Percentiles rank a stretch among this genome's conserved stretches.
phyloP scores from a whole-genome alignment of 2,329 filamentous ascomycete species.

The Aspergillus fumigatiaffinis region DNA sequence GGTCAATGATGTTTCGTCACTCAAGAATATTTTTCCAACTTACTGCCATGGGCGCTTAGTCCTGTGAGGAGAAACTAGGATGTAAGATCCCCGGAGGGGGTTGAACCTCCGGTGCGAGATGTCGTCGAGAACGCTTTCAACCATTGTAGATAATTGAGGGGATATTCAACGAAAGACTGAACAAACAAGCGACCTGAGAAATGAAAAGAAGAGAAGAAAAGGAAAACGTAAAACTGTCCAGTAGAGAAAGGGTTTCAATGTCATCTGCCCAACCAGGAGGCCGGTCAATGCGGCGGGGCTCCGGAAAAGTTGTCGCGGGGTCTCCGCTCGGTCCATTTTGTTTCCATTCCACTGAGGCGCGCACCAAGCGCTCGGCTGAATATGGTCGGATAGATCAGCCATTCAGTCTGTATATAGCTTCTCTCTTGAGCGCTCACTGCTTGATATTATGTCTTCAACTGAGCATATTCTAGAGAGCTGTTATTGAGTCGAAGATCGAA shows the following conservation, averaged over 20 bases:
- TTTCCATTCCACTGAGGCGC: not conserved
- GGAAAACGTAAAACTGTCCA: conserved; percentile 1
- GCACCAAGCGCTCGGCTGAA: not conserved
- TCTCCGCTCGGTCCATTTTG: conserved; percentile 4
- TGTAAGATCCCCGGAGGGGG: conserved; percentile 81
- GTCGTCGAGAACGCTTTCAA: conserved; percentile 78
- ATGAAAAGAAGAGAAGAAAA: conserved; percentile 2
- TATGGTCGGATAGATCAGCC: not conserved
- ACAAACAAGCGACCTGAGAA: not conserved
- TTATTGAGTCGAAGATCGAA: not conserved
- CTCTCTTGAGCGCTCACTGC: not conserved
- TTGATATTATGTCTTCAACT: not conserved
- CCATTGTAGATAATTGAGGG: conserved; percentile 49
- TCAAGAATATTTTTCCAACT: conserved; percentile 38
- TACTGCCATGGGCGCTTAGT: conserved; percentile 98
- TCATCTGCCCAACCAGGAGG: not conserved
- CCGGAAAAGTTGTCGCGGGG: conserved; percentile 15
- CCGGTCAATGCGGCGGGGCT: conserved; percentile 6
- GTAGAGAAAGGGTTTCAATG: not conserved
- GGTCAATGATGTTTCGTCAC: not conserved
- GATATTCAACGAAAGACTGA: conserved; percentile 4
- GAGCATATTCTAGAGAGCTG: not conserved
- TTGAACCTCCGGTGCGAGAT: conserved; percentile 96
- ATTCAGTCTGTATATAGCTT: not conserved
- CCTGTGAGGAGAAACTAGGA: conserved; percentile 91